These are phyloP conservation scores for Irpex sp. DNA, from an alignment of 1,284 basidiomycete genomes.

Conservation along the genomic window DNA sequence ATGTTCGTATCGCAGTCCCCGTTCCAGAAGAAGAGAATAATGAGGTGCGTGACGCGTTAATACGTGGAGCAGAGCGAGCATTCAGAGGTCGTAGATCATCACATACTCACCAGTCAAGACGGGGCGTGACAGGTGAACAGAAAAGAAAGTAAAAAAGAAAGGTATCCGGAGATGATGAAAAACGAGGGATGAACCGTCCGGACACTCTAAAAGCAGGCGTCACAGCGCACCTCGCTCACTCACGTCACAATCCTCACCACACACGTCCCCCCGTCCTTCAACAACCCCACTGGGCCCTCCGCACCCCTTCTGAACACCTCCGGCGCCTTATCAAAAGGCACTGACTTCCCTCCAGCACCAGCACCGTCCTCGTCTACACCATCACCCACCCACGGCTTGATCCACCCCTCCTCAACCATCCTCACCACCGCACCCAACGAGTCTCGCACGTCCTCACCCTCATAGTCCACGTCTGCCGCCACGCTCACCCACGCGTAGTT, in stretches of 20 bases:
- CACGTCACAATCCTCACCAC: conserved; percentile 27
- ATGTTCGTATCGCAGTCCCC: background rate
- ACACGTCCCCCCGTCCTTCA: conserved; percentile 30
- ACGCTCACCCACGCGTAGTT: conserved; percentile 73
- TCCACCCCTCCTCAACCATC: conserved; percentile 33
- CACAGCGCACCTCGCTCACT: background rate
- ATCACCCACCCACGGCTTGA: conserved; percentile 21
- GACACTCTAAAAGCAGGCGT: background rate
- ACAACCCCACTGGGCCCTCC: conserved; percentile 21
- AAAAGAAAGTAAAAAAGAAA: background rate
- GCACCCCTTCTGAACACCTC: conserved; percentile 36
- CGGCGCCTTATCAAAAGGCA: conserved; percentile 57
- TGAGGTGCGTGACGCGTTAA: background rate
- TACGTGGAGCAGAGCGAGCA: background rate
- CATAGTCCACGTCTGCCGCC: conserved; percentile 71
- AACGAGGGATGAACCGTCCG: background rate
- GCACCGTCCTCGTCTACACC: conserved; percentile 44
- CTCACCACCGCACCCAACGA: conserved; percentile 52
- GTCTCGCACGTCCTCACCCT: conserved; percentile 69
- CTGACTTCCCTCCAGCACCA: conserved; percentile 27
- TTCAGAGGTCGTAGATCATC: background rate
- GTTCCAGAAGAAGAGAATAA: background rate
- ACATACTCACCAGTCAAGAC: background rate
- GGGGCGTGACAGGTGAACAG: background rate
- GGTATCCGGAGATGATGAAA: background rate